Conservation (phyloP, 2,329 filamentous ascomycete genomes). For the Didymella exigua region DNA sequence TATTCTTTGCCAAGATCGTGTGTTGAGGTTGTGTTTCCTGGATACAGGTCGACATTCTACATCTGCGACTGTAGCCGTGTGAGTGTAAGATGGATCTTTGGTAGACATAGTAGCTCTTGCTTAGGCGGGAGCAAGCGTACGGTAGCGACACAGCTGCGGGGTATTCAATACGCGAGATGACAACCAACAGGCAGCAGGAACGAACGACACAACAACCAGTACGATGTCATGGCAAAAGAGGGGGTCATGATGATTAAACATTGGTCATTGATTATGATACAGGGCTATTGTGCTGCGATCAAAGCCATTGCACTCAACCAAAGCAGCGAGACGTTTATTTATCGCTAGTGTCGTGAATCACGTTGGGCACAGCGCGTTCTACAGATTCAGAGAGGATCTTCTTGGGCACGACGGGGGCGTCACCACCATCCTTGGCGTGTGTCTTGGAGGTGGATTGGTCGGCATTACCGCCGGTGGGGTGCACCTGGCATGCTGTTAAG, state of each 20-base stretch:
- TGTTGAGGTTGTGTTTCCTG: neutral
- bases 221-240: neutral
- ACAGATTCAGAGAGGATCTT: slow-evolving; percentile 51
- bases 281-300: neutral
- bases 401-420: slow-evolving; percentile 50
- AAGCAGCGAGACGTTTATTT: slow-evolving; percentile 14
- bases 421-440: slow-evolving; percentile 48
- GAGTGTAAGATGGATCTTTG: neutral
- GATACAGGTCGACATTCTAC: neutral
- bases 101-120: neutral
- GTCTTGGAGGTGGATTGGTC: slow-evolving; percentile 44
- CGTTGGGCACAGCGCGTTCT: slow-evolving; percentile 52
- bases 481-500: slow-evolving; percentile 30
- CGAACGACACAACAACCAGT: neutral
- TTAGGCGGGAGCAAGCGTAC: neutral
- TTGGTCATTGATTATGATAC: neutral
- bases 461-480: slow-evolving; percentile 46
- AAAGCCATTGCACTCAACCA: slow-evolving; percentile 6
- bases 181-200: neutral
- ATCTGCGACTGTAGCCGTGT: neutral
- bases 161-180: neutral
- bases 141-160: neutral
- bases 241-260: neutral
- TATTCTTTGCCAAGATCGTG: neutral
- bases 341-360: slow-evolving; percentile 51